These are phyloP conservation scores for Cercospora nicotianae DNA, from an alignment of 2,329 filamentous ascomycete species.

Conservation along the genomic window DNA sequence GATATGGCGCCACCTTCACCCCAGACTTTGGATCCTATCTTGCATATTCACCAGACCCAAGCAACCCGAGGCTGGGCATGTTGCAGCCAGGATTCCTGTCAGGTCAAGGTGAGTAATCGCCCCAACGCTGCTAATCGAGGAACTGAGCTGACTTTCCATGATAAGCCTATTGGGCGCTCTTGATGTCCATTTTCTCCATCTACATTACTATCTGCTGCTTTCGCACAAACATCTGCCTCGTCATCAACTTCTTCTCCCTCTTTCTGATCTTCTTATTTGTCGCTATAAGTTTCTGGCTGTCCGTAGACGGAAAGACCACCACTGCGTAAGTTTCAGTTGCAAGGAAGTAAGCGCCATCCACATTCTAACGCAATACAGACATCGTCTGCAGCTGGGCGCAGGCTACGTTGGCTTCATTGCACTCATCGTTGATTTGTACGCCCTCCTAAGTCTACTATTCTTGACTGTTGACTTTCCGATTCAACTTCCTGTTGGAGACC, in stretches of 20 bases:
- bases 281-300: neutral
- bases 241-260: neutral
- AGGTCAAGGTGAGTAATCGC: neutral
- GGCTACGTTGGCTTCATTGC: neutral
- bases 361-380: neutral
- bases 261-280: neutral
- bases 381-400: neutral
- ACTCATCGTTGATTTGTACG: neutral
- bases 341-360: too few relatives aligned
- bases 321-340: neutral
- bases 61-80: neutral
- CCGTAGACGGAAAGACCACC: neutral
- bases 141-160: neutral
- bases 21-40: neutral
- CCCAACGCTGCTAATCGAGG: too few relatives aligned
- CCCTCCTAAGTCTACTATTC: neutral
- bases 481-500: neutral
- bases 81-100: neutral
- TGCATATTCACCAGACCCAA: neutral
- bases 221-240: neutral
- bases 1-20: neutral
- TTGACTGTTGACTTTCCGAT: neutral
- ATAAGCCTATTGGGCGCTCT: neutral
- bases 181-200: neutral
- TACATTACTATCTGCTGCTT: neutral